Conservation (phyloP, 352 stramenopile genomes). For the Pythium angustatum region DNA sequence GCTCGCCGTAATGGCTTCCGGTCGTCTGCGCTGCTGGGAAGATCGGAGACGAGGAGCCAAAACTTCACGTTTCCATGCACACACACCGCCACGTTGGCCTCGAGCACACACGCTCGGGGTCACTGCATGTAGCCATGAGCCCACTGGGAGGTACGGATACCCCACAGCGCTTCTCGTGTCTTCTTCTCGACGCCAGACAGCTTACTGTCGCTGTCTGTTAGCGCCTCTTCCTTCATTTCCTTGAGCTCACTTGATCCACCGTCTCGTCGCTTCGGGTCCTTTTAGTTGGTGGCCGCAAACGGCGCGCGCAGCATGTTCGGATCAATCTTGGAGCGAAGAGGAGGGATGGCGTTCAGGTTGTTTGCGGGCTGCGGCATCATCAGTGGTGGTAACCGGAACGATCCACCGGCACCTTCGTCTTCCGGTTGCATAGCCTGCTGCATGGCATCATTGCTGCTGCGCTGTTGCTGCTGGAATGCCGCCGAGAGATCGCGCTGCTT, state of each 20-base stretch:
- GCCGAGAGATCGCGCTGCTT: constrained; percentile 31
- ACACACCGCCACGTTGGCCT: constrained; percentile 6
- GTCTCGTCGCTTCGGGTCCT: neutral
- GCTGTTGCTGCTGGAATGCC: constrained; percentile 16
- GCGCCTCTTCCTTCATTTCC: neutral
- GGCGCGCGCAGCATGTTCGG: constrained; percentile 63
- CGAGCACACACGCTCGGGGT: constrained; percentile 6
- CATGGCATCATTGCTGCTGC: constrained; percentile 15
- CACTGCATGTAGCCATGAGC: neutral
- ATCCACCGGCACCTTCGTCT: constrained; percentile 39
- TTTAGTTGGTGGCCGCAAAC: constrained; percentile 50
- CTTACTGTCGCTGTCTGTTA: neutral
- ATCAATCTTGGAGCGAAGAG: constrained; percentile 79
- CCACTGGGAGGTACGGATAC: neutral
- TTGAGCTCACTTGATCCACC: neutral
- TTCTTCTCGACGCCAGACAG: neutral
- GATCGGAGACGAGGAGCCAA: neutral
- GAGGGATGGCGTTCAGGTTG: constrained; percentile 56
- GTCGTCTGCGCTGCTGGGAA: neutral
- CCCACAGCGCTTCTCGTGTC: neutral
- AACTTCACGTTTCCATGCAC: constrained; percentile 21
- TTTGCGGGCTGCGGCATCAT: constrained; percentile 45
- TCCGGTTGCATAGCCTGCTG: constrained; percentile 46
- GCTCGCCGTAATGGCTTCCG: too few relatives aligned
- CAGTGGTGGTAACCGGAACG: constrained; percentile 62